These are phyloP conservation scores for Jamesozyma spencerorum DNA, from an alignment of 805 yeast species.

Conservation along the genomic window DNA sequence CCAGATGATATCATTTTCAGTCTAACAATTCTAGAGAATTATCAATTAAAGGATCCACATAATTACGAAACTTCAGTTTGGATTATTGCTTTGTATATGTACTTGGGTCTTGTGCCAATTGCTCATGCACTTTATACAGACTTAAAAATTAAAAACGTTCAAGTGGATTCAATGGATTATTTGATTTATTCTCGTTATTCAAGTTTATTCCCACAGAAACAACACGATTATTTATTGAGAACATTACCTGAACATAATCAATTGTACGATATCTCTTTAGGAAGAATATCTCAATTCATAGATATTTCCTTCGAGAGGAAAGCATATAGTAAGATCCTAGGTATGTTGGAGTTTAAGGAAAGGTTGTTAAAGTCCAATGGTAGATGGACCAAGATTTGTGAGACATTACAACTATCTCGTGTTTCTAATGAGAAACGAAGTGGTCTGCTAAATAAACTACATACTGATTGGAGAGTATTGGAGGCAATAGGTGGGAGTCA, in stretches of 20 bases:
- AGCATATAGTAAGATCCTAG: slow-evolving; percentile 56
- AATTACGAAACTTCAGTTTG: slow-evolving; percentile 66
- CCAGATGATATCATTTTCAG: slow-evolving; percentile 31
- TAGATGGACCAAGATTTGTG: slow-evolving; percentile 28
- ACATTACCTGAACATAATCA: slow-evolving; percentile 33
- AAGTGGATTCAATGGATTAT: slow-evolving; percentile 59
- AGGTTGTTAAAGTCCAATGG: slow-evolving; percentile 44
- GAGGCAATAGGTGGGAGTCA: slow-evolving; percentile 18
- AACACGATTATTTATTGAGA: slow-evolving; percentile 19
- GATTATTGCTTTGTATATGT: slow-evolving; percentile 55
- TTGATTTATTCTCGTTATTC: slow-evolving; percentile 42
- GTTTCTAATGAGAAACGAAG: slow-evolving; percentile 26
- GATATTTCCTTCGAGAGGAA: slow-evolving; percentile 47
- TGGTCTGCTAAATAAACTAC: slow-evolving; percentile 11
- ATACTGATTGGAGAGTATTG: slow-evolving; percentile 26
- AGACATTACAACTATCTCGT: slow-evolving; percentile 21
- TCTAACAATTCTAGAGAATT: slow-evolving; percentile 49
- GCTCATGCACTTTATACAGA: slow-evolving; percentile 44
- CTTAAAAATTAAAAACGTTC: slow-evolving; percentile 64
- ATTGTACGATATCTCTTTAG: slow-evolving; percentile 45
- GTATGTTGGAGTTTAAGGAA: slow-evolving; percentile 52
- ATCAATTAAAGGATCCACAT: slow-evolving; percentile 48
- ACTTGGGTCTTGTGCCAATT: slow-evolving; percentile 44
- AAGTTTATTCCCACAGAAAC: slow-evolving; percentile 36
- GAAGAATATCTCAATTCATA: slow-evolving; percentile 42